These are phyloP conservation scores for Neospermospora avenae DNA, from an alignment of 2,329 filamentous ascomycete species.

Conservation along the genomic window DNA sequence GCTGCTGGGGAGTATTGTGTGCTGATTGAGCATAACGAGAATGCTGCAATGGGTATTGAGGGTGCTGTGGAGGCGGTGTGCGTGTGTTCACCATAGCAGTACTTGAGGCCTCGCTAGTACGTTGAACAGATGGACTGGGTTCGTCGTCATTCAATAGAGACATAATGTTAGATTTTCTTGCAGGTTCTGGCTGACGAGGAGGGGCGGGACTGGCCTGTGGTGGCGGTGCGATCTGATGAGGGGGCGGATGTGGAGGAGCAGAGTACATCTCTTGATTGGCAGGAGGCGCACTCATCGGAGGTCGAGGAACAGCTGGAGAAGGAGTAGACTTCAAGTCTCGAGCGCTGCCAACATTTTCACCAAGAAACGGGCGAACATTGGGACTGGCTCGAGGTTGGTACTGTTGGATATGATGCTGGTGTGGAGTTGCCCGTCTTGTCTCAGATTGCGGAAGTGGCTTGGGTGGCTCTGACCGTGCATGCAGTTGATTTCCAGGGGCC, in stretches of 20 bases:
- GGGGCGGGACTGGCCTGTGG: conserved; percentile 37
- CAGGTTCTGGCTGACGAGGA: conserved; percentile 40
- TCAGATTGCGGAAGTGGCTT: conserved; percentile 20
- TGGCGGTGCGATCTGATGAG: conserved; percentile 12
- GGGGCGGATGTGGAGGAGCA: conserved; percentile 21
- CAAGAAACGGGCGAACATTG: conserved; percentile 24
- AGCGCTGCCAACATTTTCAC: conserved; percentile 22
- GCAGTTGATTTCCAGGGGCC: conserved; percentile 21
- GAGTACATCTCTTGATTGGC: conserved; percentile 27
- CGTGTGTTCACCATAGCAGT: conserved; percentile 24
- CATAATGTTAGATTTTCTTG: conserved; percentile 63
- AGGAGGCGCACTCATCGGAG: conserved; percentile 29
- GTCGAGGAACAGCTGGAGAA: conserved; percentile 27
- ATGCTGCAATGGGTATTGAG: conserved; percentile 17
- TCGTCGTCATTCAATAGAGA: conserved; percentile 55
- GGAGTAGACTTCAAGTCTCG: conserved; percentile 28
- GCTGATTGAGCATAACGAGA: conserved; percentile 38
- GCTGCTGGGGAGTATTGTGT: conserved; percentile 34
- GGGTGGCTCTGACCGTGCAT: conserved; percentile 27
- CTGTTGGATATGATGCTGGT: conserved; percentile 29
- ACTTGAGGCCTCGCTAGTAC: conserved; percentile 27
- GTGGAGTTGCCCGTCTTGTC: conserved; percentile 23
- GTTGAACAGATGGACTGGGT: conserved; percentile 37
- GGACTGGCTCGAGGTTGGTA: conserved; percentile 30
- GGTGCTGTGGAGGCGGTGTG: conserved; percentile 33